Percentiles rank a stretch among this genome's conserved stretches.
These are phyloP conservation scores for Debaryomyces fabryi DNA, from an alignment of 1,139 yeast species.

Conservation along the genomic window DNA sequence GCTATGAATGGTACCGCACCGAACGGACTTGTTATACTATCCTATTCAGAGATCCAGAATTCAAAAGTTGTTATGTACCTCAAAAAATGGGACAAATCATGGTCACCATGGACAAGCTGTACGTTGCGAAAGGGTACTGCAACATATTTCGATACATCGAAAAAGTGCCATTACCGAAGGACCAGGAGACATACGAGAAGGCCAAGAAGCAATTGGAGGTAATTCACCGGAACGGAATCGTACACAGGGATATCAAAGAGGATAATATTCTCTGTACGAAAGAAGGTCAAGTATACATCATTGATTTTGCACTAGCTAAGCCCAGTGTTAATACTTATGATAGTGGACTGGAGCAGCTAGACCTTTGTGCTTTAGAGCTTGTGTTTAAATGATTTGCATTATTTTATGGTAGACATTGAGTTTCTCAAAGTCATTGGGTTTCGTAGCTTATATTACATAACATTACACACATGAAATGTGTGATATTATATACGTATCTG, in stretches of 20 bases:
- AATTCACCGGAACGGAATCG: conserved; percentile 6
- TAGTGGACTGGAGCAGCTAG: background rate
- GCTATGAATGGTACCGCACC: background rate
- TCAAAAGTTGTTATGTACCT: conserved; percentile 7
- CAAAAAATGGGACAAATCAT: background rate
- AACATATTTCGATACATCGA: conserved; percentile 7
- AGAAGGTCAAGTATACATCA: background rate
- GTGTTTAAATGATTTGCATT: background rate
- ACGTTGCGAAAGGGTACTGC: conserved; percentile 3
- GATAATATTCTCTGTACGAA: conserved; percentile 1
- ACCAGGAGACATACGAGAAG: conserved; percentile 6
- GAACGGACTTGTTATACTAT: background rate
- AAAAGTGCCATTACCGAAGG: background rate
- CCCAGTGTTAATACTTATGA: background rate
- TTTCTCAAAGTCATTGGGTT: background rate
- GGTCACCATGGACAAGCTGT: background rate
- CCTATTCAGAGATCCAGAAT: background rate
- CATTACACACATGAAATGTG: too few species aligned
- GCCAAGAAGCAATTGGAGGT: conserved; percentile 1
- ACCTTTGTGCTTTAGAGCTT: background rate
- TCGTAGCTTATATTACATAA: too few species aligned
- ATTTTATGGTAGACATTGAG: background rate
- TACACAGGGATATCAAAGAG: conserved; percentile 7
- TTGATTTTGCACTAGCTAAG: background rate
- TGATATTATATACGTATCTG: background rate